Evolutionary conservation across 2,329 filamentous ascomycete genomes (phyloP), one percentile per base, ranked within the genome.

Genomic region (Pyrenochaeta sp.): DNA sequence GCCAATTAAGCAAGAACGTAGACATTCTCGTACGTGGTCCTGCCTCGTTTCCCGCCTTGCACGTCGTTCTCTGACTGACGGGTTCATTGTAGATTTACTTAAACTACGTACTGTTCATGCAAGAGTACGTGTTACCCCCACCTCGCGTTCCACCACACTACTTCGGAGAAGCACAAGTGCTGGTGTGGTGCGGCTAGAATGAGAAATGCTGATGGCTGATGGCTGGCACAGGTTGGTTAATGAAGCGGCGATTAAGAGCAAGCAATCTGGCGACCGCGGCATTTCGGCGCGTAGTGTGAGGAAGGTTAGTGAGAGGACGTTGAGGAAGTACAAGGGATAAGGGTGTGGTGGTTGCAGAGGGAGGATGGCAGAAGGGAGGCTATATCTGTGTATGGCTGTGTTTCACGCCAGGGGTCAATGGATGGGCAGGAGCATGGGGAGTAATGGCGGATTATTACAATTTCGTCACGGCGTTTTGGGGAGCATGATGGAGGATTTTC

Each of bases 21-120:
- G 93, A 97, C 76, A 87, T 96, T 52, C 81, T 94, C 78, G 91
- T 96, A 77, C 55, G 84, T 66, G n/a, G n/a, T 11, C 37, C 15
- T 15, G 18, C 37, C 6, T 9, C 9, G 23, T 27, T 27, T 9
- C 23, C 23, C 9, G 23, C 23, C 23, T n/a, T 27, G 23, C 23
- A 27, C 9, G 9, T 27, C 23, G 9, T 27, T 9, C 23, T 27
- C 9, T 27, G 4, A 3, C 36, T 40, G n/a, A 23, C 11, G 11
- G 7, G 15, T 11, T 45, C 9, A 4, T n/a, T 7, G 29, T 62
- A 95, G 91, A 89, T 96, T 58, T 96, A 91, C 67, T 82, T 96
- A 52, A 87, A 95, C 70, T 96, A 96, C 61, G 85, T 91, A 60
- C 81, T 95, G 1, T 96, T 96, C 64, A 88, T 96, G 69, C 82